Evolutionary conservation across 2,329 filamentous ascomycete species (phyloP).

Genomic region (Stagonosporopsis cucurbitacearum): DNA sequence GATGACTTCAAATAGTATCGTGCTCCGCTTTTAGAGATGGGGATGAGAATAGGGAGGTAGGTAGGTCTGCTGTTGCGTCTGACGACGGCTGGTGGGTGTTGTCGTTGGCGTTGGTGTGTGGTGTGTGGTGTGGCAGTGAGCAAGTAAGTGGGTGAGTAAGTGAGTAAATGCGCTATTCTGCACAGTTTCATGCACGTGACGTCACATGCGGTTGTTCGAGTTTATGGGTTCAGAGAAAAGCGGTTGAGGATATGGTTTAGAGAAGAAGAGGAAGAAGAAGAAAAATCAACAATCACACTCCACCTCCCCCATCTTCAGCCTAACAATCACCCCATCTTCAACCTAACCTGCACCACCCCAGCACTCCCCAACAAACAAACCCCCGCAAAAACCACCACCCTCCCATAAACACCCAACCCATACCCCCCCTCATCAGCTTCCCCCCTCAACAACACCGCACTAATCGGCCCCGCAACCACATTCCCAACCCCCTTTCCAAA

Average conservation of each 20-base stretch:
- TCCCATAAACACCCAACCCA: conserved; percentile 22
- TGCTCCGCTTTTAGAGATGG: not conserved
- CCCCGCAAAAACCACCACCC: conserved; percentile 25
- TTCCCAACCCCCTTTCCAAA: conserved; percentile 57
- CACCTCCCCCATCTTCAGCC: too few species aligned
- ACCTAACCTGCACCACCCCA: conserved; percentile 11
- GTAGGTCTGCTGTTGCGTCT: not conserved
- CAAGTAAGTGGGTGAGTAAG: not conserved
- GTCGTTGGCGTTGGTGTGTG: too few species aligned
- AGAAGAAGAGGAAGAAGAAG: too few species aligned
- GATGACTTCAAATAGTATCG: not conserved
- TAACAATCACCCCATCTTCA: not conserved
- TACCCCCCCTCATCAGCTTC: conserved; percentile 13
- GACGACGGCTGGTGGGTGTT: not conserved
- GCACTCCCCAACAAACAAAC: conserved; percentile 22
- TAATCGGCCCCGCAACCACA: conserved; percentile 57
- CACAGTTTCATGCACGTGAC: not conserved
- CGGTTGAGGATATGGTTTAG: too few species aligned
- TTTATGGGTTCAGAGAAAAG: too few species aligned
- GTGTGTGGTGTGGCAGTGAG: not conserved
- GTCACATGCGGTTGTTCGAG: too few species aligned
- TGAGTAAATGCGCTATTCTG: not conserved
- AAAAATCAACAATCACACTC: too few species aligned
- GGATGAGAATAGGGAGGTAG: not conserved
- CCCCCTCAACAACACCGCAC: conserved; percentile 42